A percentile compares a stretch with the other conserved stretches of the same genome.
Conservation (phyloP, 2,329 filamentous ascomycete genomes). For the Aspergillus sp. region DNA sequence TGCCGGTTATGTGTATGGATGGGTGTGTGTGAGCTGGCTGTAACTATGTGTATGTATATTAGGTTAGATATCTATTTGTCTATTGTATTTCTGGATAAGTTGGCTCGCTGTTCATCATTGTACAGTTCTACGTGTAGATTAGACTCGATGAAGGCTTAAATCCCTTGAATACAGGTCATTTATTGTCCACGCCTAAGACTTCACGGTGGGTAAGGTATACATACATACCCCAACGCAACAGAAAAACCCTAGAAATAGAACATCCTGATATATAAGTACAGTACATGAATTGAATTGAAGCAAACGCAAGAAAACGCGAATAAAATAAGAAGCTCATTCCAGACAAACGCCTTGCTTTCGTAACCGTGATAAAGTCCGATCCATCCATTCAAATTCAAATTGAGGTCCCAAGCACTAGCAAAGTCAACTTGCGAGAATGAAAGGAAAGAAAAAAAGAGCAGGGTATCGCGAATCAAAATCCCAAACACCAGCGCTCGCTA, state of each 20-base stretch:
- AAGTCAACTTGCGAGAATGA: neutral
- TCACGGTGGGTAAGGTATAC: neutral
- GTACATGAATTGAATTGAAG: neutral
- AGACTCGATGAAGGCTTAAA: neutral
- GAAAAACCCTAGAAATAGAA: neutral
- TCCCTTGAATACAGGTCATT: neutral
- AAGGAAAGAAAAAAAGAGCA: conserved; percentile 10
- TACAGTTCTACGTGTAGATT: neutral
- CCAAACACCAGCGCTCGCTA: conserved; percentile 25
- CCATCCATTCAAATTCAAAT: neutral
- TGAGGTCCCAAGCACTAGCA: neutral
- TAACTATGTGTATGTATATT: conserved; percentile 31
- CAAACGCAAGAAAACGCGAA: neutral
- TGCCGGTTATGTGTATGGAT: too few relatives aligned
- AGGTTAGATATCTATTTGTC: conserved; percentile 4
- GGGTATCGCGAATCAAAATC: conserved; percentile 33
- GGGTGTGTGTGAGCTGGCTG: neutral
- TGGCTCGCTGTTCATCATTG: neutral
- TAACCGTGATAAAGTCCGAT: neutral
- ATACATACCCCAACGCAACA: neutral
- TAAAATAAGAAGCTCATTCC: neutral
- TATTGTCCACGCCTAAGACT: neutral
- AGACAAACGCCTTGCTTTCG: conserved; percentile 2
- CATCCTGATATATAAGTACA: conserved; percentile 6
- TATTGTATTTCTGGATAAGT: conserved; percentile 4